Evolutionary conservation across 2,329 filamentous ascomycete species (phyloP), one percentile per base, ranked within the genome.

Genomic region (Pseudovirgaria hyperparasitica): DNA sequence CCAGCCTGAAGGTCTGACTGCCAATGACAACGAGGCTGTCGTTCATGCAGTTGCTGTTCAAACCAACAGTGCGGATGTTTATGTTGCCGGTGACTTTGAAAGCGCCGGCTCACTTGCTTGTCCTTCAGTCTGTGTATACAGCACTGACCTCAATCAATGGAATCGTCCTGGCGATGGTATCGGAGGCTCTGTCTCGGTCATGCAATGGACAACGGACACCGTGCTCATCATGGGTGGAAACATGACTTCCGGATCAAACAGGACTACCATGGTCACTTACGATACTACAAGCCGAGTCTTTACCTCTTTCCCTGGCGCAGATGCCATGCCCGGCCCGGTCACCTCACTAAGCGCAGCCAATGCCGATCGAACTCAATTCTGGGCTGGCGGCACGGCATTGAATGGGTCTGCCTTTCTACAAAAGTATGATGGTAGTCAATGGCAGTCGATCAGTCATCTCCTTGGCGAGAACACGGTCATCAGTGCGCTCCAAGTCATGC

Each of bases 11-110:
- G 67, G 77, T 2, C 62, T 96, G 3, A 65, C 65, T 8, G 86
- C 87, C 9, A 60, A 63, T 5, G 68, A 74, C 35, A 26, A 26
- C 6, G 16, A 26, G 6, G 72, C 75, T 15, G 70, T 72, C 3
- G 85, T 96, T 22, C 78, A 82, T 31, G 63, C 80, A 16, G 84
- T 98, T 39, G 69, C 72, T 8, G 64, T 76, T 6, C 77, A 76
- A 29, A 80, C 82, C 1, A 69, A 68, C 29, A 74, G 73, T 11
- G 63, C 67, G 2, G 73, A 90, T 26, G 65, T 98, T 9, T 98
- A 80, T 45, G 79, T 98, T 17, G 87, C 79, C 19, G 90, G 90
- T 17, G 72, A 70, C 7, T 98, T 96, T 46, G 63, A 72, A n/a
- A 72, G 70, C 17, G 90, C 85, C 11, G 90, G 90, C 16, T 76